Evolutionary conservation across 345 rosid genomes (phyloP).

Genomic region (Geranium brycei): DNA sequence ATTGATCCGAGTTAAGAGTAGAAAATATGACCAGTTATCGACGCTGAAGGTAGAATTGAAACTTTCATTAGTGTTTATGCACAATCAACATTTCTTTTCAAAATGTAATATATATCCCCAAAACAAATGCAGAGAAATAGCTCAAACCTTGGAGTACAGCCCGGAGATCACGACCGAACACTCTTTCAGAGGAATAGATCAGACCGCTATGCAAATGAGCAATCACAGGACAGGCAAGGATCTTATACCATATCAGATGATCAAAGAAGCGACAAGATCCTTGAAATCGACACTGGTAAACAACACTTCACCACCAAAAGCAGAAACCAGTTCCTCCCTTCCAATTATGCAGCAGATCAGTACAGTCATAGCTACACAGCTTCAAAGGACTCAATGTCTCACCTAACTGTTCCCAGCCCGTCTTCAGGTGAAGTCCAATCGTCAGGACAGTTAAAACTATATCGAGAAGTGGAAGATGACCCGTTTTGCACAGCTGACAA

Average conservation of each 20-base stretch:
- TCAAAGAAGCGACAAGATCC: slow-evolving; percentile 50
- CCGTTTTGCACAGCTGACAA: slow-evolving; percentile 50
- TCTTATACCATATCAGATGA: slow-evolving; percentile 19
- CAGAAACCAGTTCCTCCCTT: slow-evolving; percentile 37
- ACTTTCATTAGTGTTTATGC: not conserved
- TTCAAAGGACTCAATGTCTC: slow-evolving; percentile 40
- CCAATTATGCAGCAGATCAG: slow-evolving; percentile 22
- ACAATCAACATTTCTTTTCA: too few species aligned
- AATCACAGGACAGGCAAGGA: slow-evolving; percentile 21
- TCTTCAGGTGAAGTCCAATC: slow-evolving; percentile 52
- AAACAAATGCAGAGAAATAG: slow-evolving; percentile 41
- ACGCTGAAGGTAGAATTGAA: slow-evolving; percentile 35
- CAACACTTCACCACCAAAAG: slow-evolving; percentile 31
- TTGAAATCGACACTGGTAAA: slow-evolving; percentile 54
- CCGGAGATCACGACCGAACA: slow-evolving; percentile 19
- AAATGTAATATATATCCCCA: too few species aligned
- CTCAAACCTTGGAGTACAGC: slow-evolving; percentile 21
- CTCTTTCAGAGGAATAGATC: slow-evolving; percentile 20
- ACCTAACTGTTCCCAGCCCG: slow-evolving; percentile 33
- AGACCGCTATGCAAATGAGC: slow-evolving; percentile 18
- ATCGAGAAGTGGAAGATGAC: slow-evolving; percentile 33
- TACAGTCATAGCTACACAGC: slow-evolving; percentile 25
- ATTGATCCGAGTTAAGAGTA: slow-evolving; percentile 30
- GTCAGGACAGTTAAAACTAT: slow-evolving; percentile 23
- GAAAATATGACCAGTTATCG: slow-evolving; percentile 40